Conservation (phyloP, 805 yeast genomes). For the Dipodascopsis tothii region DNA sequence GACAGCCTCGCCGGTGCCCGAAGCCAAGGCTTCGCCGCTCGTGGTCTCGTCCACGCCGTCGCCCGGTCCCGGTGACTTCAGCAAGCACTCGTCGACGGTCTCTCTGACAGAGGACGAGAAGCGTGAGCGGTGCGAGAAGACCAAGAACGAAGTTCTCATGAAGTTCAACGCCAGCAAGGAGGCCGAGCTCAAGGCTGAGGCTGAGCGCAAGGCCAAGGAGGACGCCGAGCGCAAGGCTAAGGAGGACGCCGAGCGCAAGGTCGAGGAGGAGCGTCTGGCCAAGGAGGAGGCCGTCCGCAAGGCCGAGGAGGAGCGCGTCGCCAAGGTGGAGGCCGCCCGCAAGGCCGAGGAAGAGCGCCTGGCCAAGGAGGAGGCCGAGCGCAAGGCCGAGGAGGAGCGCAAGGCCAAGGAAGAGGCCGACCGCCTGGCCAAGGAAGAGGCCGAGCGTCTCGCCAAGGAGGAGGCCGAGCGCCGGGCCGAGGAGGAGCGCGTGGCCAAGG, state of each 20-base stretch:
- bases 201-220: conserved; percentile 9
- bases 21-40: background rate
- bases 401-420: conserved; percentile 11
- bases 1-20: background rate
- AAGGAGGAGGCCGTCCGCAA: conserved; percentile 10
- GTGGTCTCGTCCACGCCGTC: conserved; percentile 2
- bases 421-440: conserved; percentile 9
- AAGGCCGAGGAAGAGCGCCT: conserved; percentile 5
- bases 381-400: conserved; percentile 10
- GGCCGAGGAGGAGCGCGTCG: conserved; percentile 21
- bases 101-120: conserved; percentile 21
- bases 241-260: conserved; percentile 3
- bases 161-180: conserved; percentile 9
- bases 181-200: conserved; percentile 6
- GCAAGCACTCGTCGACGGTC: background rate
- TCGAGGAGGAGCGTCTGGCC: conserved; percentile 9
- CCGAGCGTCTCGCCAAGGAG: conserved; percentile 5
- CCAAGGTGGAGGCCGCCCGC: conserved; percentile 18
- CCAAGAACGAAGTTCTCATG: conserved; percentile 14
- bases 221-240: conserved; percentile 10
- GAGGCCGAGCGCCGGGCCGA: conserved; percentile 15
- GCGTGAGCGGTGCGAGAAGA: conserved; percentile 18
- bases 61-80: conserved; percentile 2
- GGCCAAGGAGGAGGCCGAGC: conserved; percentile 8
- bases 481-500: conserved; percentile 16